Percentiles rank a stretch among this genome's conserved stretches.
These are phyloP conservation scores for Hyaloscypha variabilis DNA, from an alignment of 495 filamentous ascomycete genomes.

Conservation along the genomic window DNA sequence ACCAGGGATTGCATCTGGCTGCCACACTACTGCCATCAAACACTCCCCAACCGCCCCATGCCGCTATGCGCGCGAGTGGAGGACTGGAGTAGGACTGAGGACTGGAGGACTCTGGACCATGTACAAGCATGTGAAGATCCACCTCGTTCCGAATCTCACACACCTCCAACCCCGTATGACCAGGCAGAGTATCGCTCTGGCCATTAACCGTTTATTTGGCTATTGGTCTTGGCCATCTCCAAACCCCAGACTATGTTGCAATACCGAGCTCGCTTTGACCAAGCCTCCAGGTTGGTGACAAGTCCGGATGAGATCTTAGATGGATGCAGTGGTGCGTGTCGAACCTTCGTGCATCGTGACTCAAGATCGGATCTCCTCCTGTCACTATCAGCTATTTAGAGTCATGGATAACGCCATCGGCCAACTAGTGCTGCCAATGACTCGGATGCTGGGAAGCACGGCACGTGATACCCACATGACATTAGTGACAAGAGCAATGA, in stretches of 20 bases:
- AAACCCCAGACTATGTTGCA: neutral
- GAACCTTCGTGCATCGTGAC: neutral
- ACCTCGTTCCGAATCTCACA: neutral
- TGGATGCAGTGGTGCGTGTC: neutral
- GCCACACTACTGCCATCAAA: too few relatives aligned
- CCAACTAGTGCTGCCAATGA: neutral
- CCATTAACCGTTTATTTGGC: neutral
- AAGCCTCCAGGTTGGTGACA: neutral
- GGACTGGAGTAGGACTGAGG: too few relatives aligned
- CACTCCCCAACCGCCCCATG: too few relatives aligned
- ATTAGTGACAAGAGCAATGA: neutral
- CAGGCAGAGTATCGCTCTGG: neutral
- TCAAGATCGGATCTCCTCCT: neutral
- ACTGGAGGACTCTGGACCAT: neutral
- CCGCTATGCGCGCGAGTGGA: too few relatives aligned
- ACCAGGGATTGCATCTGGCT: neutral
- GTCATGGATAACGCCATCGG: neutral
- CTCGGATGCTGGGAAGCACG: neutral
- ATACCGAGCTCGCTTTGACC: neutral
- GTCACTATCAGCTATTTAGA: neutral
- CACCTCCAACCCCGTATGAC: neutral
- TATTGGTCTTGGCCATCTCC: neutral
- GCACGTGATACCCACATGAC: neutral
- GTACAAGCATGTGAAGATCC: conserved; percentile 1
- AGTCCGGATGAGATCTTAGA: neutral